phyloP scores from a whole-genome alignment of 2,329 filamentous ascomycete genomes.

The Ciborinia camelliae region DNA sequence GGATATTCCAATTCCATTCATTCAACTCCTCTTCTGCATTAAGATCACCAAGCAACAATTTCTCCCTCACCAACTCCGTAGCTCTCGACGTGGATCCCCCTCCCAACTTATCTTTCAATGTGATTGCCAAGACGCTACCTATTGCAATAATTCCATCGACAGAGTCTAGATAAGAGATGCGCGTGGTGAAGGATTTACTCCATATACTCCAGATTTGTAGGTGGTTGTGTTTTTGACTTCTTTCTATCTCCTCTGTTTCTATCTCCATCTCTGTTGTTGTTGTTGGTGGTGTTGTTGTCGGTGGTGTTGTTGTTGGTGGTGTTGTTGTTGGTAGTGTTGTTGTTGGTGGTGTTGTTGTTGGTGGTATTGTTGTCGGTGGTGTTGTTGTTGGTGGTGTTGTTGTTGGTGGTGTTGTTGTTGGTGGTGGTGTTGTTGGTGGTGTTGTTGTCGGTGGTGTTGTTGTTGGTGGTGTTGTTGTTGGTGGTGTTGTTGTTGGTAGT shows the following conservation, averaged over 20 bases:
- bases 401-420: neutral
- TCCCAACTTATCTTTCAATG: slow-evolving; percentile 43
- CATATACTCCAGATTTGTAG: slow-evolving; percentile 64
- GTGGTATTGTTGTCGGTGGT: neutral
- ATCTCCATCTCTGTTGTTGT: neutral
- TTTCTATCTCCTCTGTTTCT: neutral
- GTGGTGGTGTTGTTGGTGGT: neutral
- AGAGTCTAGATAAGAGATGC: slow-evolving; percentile 52
- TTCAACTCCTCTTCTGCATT: slow-evolving; percentile 8
- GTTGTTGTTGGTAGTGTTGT: too few species aligned
- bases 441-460: neutral
- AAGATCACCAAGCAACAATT: slow-evolving; percentile 31
- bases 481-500: neutral
- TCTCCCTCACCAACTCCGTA: slow-evolving; percentile 41
- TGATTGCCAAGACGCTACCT: slow-evolving; percentile 70
- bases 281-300: neutral
- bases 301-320: neutral
- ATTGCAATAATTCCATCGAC: slow-evolving; percentile 69
- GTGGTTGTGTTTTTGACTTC: neutral
- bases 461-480: neutral
- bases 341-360: neutral
- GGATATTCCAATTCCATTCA: slow-evolving; percentile 47
- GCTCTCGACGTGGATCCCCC: slow-evolving; percentile 39
- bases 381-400: neutral
- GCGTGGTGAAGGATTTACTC: slow-evolving; percentile 56